Conservation (phyloP, 495 filamentous ascomycete species). For the Aspergillus wentii region DNA sequence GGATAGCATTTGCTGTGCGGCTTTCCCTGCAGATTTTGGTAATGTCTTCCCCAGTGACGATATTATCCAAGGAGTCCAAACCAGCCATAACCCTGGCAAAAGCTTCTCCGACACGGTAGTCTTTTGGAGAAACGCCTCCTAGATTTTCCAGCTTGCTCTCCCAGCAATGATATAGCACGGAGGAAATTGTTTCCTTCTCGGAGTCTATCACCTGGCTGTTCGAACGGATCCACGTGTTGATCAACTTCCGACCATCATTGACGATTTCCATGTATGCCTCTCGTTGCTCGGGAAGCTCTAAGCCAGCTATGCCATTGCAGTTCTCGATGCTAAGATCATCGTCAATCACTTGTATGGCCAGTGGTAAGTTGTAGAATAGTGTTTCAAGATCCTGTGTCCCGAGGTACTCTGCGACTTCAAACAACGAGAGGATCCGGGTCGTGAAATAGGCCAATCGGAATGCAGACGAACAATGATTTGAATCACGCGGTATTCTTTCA, state of each 20-base stretch:
- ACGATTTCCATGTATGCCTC: conserved; percentile 59
- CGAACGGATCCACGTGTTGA: conserved; percentile 43
- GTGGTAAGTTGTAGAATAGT: conserved; percentile 43
- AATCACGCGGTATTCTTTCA: conserved; percentile 50
- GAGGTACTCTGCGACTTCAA: conserved; percentile 23
- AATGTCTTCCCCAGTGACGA: conserved; percentile 28
- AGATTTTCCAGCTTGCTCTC: conserved; percentile 28
- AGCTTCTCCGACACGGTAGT: conserved; percentile 35
- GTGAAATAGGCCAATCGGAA: conserved; percentile 70
- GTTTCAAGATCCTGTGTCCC: conserved; percentile 26
- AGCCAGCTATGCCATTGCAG: conserved; percentile 51
- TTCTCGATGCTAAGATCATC: conserved; percentile 58
- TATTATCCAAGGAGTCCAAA: conserved; percentile 15
- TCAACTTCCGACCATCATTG: conserved; percentile 47
- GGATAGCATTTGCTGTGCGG: conserved; percentile 33
- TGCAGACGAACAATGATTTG: conserved; percentile 61
- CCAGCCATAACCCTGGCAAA: conserved; percentile 38
- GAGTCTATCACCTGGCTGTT: conserved; percentile 7
- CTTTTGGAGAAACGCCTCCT: conserved; percentile 22
- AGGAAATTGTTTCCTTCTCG: conserved; percentile 14
- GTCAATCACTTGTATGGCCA: conserved; percentile 54
- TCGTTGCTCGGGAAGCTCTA: conserved; percentile 43
- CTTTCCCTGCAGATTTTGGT: conserved; percentile 30
- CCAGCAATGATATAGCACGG: conserved; percentile 30
- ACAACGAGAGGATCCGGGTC: conserved; percentile 44